Evolutionary conservation across 2,329 filamentous ascomycete genomes (phyloP).

Genomic region (Penicillium hordei): DNA sequence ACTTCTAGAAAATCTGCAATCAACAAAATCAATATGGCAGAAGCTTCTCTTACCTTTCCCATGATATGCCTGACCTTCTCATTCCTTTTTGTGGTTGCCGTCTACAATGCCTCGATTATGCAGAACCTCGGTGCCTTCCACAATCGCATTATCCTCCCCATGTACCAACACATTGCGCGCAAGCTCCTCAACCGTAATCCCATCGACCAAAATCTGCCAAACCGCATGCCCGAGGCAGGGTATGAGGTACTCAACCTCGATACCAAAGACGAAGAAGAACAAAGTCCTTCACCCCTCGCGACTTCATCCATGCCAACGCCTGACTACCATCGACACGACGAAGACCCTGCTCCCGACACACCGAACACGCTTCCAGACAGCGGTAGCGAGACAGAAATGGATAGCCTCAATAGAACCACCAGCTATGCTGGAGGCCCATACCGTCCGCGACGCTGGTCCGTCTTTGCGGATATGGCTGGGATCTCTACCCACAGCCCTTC

Average conservation of each 20-base stretch:
- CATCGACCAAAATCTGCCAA: not conserved
- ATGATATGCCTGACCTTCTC: slow-evolving; percentile 21
- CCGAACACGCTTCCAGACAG: too few relatives aligned
- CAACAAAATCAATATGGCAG: not conserved
- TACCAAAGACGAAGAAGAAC: not conserved
- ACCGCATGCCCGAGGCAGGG: not conserved
- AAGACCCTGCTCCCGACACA: not conserved
- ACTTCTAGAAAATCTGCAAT: not conserved
- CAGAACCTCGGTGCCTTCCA: not conserved
- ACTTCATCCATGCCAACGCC: not conserved
- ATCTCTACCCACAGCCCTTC: not conserved
- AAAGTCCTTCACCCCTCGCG: not conserved
- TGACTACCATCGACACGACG: not conserved
- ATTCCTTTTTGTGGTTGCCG: slow-evolving; percentile 12
- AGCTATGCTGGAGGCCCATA: not conserved
- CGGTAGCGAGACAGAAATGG: not conserved
- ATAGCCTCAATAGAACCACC: too few relatives aligned
- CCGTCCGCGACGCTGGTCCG: not conserved
- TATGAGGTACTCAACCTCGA: not conserved
- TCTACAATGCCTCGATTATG: slow-evolving; percentile 7
- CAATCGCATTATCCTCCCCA: not conserved
- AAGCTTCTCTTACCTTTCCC: slow-evolving; percentile 9
- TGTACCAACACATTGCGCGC: not conserved
- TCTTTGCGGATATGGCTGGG: not conserved
- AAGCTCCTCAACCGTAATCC: not conserved